Evolutionary conservation across 2,329 filamentous ascomycete genomes (phyloP).

Genomic region (Magnaporthiopsis rhizophila): DNA sequence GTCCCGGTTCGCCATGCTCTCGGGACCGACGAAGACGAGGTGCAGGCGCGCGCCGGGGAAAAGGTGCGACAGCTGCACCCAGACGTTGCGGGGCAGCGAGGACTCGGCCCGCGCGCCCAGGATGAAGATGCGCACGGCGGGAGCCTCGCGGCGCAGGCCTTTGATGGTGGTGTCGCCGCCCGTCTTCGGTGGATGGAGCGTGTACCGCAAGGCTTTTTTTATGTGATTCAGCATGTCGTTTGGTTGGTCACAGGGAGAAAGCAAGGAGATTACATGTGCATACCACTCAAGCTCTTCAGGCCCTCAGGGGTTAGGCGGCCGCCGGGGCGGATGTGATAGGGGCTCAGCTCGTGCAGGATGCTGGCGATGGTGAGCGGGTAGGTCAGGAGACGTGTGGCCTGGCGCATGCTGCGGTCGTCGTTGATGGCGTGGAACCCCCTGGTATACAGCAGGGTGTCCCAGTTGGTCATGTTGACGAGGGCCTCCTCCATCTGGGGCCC

Average conservation of each 20-base stretch:
- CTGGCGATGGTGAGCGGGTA: slow-evolving; percentile 91
- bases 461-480: slow-evolving; percentile 94
- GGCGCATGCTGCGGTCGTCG: slow-evolving; percentile 80
- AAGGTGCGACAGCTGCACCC: slow-evolving; percentile 88
- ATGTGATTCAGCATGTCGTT: slow-evolving; percentile 22
- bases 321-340: slow-evolving; percentile 70
- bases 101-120: slow-evolving; percentile 96
- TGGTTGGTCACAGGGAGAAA: too few species aligned
- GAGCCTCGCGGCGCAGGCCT: slow-evolving; percentile 74
- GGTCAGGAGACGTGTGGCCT: slow-evolving; percentile 86
- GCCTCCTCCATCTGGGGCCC: slow-evolving; percentile 86
- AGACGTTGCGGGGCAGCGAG: slow-evolving; percentile 85
- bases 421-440: slow-evolving; percentile 88
- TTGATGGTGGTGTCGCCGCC: slow-evolving; percentile 69
- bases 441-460: slow-evolving; percentile 95
- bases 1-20: slow-evolving; percentile 91
- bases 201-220: slow-evolving; percentile 73
- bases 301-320: slow-evolving; percentile 79
- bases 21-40: slow-evolving; percentile 88
- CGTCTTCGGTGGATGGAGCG: slow-evolving; percentile 75
- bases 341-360: slow-evolving; percentile 87
- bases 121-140: slow-evolving; percentile 85
- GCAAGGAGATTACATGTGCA: slow-evolving; percentile 21
- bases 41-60: slow-evolving; percentile 92
- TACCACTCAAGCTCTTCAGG: slow-evolving; percentile 87